A percentile compares a stretch with the other conserved stretches of the same genome.
Conservation (phyloP, 1,284 basidiomycete genomes). For the Ceratobasidium sp. region DNA sequence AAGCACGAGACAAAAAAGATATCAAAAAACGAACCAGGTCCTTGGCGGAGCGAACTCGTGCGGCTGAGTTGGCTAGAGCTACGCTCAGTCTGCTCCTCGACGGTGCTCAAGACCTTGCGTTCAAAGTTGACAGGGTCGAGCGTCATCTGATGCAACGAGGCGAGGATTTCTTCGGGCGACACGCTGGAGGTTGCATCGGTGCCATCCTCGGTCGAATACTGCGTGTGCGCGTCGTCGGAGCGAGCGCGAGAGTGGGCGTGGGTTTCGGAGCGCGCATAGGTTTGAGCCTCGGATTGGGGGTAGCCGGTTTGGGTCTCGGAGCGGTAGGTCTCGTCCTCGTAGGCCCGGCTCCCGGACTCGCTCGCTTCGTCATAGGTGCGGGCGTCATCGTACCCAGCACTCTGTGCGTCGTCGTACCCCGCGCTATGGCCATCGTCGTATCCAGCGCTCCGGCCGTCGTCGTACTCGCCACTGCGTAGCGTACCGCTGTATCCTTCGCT, state of each 20-base stretch:
- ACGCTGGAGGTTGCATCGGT: conserved; percentile 25
- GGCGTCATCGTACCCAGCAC: conserved; percentile 32
- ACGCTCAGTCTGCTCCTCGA: conserved; percentile 72
- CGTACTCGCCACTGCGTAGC: background rate
- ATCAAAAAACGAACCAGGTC: background rate
- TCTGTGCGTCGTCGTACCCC: conserved; percentile 29
- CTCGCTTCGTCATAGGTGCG: conserved; percentile 35
- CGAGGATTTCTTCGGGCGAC: conserved; percentile 48
- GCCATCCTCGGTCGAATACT: conserved; percentile 36
- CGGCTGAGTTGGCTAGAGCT: conserved; percentile 58
- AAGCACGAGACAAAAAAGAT: background rate
- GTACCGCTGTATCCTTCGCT: conserved; percentile 17
- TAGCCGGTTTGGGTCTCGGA: conserved; percentile 15
- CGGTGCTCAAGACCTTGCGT: conserved; percentile 68
- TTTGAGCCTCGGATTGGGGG: conserved; percentile 23
- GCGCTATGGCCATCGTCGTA: conserved; percentile 28
- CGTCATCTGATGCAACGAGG: conserved; percentile 49
- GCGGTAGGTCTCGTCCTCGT: background rate
- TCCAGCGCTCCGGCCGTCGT: conserved; percentile 15
- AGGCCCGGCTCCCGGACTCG: conserved; percentile 21
- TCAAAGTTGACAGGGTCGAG: conserved; percentile 59
- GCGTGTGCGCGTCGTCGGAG: conserved; percentile 36
- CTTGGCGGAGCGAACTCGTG: conserved; percentile 1
- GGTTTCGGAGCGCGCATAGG: conserved; percentile 16
- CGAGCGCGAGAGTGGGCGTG: background rate